Evolutionary conservation across 257 asterid genomes (phyloP).

Genomic region (Gentiana dahurica): DNA sequence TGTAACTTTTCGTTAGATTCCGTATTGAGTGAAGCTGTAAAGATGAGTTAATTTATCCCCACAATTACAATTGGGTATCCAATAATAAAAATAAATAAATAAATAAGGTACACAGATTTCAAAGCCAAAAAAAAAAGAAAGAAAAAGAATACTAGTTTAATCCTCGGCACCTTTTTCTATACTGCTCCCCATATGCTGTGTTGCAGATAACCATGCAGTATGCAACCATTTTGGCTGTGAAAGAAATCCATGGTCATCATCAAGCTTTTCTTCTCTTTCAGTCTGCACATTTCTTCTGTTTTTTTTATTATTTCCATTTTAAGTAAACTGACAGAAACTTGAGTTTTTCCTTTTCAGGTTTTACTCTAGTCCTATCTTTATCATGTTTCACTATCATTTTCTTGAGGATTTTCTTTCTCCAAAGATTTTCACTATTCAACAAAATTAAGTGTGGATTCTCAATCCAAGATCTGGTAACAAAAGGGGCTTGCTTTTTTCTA

Average conservation of each 20-base stretch:
- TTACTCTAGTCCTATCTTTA: slow-evolving; percentile 1
- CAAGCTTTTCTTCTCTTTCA: slow-evolving; percentile 30
- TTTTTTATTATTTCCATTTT: background rate
- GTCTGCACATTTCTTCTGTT: slow-evolving; percentile 15
- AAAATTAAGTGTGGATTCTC: background rate
- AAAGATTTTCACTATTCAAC: background rate
- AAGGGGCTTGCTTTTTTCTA: background rate
- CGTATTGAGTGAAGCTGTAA: slow-evolving; percentile 18
- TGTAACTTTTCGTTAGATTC: slow-evolving; percentile 45
- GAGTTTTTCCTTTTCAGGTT: slow-evolving; percentile 1
- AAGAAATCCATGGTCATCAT: slow-evolving; percentile 26
- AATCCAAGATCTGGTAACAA: slow-evolving; percentile 4
- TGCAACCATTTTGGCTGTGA: slow-evolving; percentile 14
- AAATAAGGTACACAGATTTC: slow-evolving; percentile 20
- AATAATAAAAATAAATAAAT: background rate
- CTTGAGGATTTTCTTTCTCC: too few relatives aligned
- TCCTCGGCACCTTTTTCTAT: slow-evolving; percentile 14
- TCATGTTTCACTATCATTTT: background rate
- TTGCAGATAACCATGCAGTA: slow-evolving; percentile 28
- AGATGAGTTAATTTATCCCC: slow-evolving; percentile 24
- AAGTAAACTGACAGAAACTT: slow-evolving; percentile 5
- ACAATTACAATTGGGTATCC: slow-evolving; percentile 16
- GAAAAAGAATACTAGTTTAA: slow-evolving; percentile 5
- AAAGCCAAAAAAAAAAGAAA: slow-evolving; percentile 12
- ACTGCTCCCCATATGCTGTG: slow-evolving; percentile 11